These are phyloP conservation scores for Ophiocordyceps australis DNA, from an alignment of 2,329 filamentous ascomycete species.

Conservation along the genomic window DNA sequence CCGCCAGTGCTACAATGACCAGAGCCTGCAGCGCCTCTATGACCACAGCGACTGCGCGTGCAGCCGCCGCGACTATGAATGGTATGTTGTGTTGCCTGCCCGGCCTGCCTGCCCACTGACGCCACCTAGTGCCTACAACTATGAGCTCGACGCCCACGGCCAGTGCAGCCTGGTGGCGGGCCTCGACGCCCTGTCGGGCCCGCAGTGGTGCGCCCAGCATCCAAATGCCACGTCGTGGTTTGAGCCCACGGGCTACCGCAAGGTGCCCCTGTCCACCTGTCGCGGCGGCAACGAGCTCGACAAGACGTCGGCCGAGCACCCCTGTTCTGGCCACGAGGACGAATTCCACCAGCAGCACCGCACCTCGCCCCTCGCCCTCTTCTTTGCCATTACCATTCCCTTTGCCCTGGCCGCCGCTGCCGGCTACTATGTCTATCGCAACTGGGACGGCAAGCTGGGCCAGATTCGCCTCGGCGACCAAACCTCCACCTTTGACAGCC, in stretches of 20 bases:
- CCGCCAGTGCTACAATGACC: constrained; percentile 65
- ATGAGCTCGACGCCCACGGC: constrained; percentile 57
- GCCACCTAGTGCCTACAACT: constrained; percentile 69
- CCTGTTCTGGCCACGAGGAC: constrained; percentile 64
- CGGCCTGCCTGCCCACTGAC: not conserved
- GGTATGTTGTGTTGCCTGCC: no score
- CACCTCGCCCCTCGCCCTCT: constrained; percentile 54
- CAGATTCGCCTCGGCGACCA: constrained; percentile 76
- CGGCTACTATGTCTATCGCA: constrained; percentile 72
- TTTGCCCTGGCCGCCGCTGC: constrained; percentile 50
- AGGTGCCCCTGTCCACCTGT: constrained; percentile 81
- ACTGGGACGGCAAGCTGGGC: constrained; percentile 82
- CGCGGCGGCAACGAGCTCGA: constrained; percentile 58
- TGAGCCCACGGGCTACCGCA: constrained; percentile 73
- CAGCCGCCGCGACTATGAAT: constrained; percentile 77
- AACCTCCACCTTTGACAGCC: constrained; percentile 37
- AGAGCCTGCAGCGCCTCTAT: constrained; percentile 52
- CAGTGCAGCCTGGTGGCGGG: constrained; percentile 64
- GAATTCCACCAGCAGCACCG: constrained; percentile 60
- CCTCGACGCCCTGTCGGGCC: constrained; percentile 35
- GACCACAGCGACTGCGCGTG: constrained; percentile 67
- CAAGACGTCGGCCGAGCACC: constrained; percentile 31
- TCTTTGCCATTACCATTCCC: constrained; percentile 70
- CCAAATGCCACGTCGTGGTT: constrained; percentile 61
- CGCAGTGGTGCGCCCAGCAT: constrained; percentile 36